Evolutionary conservation across 2,329 filamentous ascomycete genomes (phyloP), one percentile per base, ranked within the genome.

Genomic region (Parastagonospora avenae): DNA sequence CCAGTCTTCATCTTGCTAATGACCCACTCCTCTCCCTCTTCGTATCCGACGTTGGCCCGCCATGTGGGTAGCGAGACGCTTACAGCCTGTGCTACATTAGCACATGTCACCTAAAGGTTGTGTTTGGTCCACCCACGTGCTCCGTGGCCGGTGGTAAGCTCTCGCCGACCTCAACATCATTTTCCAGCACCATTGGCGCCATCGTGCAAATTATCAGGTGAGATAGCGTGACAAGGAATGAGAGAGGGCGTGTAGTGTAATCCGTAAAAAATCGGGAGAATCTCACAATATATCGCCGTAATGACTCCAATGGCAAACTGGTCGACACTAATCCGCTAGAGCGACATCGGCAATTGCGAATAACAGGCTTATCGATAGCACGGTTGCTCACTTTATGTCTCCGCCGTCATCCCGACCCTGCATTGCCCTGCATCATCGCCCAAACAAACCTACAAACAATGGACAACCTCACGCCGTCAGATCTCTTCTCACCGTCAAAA

Each of bases 41-140:
- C 94, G 69, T 99, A 99, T 35, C 86, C 93, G 33, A 99, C 81
- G 66, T 96, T 97, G 59, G 92, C 82, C 60, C 82, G 82, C 94
- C 94, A 99, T 76, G 92, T 95, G 33, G 94, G 94, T 24, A 99
- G 79, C 12, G 94, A 97, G 36, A 97, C 93, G 73, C 93, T 97
- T 59, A 97, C 91, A 59, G 93, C 94, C 92, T 97, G 59, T 45
- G 11, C 30, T 36, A 38, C 39, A 56, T 63, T 63, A 67, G 58
- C 46, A 37, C 37, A 43, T 11, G 38, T 32, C 8, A 16, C 31
- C 29, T 28, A 14, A 35, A 19, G 28, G 28, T 42, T 12, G 42
- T 48, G 37, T 37, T 44, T 43, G 30, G 50, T 61, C 60, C 59
- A 72, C 72, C 66, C 66, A 75, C 72, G 65, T 75, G 72, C 51